phyloP scores from a whole-genome alignment of 306 rosid species.

The Carpinus fangiana region DNA sequence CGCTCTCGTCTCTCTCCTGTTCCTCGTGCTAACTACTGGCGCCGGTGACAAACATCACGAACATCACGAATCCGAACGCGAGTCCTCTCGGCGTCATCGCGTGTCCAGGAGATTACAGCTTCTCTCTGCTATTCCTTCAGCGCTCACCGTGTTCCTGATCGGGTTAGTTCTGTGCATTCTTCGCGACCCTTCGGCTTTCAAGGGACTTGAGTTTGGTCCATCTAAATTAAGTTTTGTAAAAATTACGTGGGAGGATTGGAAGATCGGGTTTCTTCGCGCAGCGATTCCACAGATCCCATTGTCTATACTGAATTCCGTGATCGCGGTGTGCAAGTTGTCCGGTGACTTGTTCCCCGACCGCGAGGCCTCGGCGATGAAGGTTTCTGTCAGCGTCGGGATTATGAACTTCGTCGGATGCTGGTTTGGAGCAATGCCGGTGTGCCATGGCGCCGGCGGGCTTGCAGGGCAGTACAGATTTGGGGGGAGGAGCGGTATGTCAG shows the following conservation, averaged over 20 bases:
- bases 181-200: slow-evolving; percentile 55
- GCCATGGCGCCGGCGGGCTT: slow-evolving; percentile 87
- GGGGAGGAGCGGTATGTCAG: slow-evolving; percentile 76
- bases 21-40: slow-evolving; percentile 65
- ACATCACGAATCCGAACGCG: neutral
- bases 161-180: slow-evolving; percentile 57
- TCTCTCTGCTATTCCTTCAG: slow-evolving; percentile 54
- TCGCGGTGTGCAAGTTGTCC: slow-evolving; percentile 76
- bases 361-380: slow-evolving; percentile 69
- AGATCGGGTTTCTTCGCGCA: slow-evolving; percentile 60
- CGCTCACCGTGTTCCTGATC: slow-evolving; percentile 59
- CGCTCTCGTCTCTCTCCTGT: slow-evolving; percentile 49
- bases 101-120: slow-evolving; percentile 29
- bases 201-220: slow-evolving; percentile 55
- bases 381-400: slow-evolving; percentile 63
- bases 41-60: slow-evolving; percentile 41
- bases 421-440: slow-evolving; percentile 91
- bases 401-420: slow-evolving; percentile 87
- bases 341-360: slow-evolving; percentile 73
- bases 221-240: slow-evolving; percentile 36
- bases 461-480: slow-evolving; percentile 89
- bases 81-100: neutral
- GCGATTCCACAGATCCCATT: slow-evolving; percentile 83
- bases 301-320: slow-evolving; percentile 67
- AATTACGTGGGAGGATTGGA: slow-evolving; percentile 72